Percentiles rank a stretch among this genome's conserved stretches.
Conservation (phyloP, 2,329 filamentous ascomycete genomes). For the Trematosphaeria pertusa region DNA sequence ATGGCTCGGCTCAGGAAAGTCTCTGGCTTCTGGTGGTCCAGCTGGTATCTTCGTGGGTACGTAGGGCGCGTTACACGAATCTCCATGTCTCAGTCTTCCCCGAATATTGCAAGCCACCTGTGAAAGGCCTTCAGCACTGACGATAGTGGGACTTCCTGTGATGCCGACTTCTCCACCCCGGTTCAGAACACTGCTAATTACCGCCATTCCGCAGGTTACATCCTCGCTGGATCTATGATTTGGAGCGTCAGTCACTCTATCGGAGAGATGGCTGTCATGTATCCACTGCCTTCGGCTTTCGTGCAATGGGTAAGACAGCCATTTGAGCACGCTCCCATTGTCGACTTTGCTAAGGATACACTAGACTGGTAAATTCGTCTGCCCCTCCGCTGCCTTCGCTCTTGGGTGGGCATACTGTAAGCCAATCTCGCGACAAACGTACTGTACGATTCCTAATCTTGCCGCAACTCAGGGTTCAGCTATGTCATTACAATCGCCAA, state of each 20-base stretch:
- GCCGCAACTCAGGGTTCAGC: slow-evolving; percentile 51
- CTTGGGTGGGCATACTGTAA: slow-evolving; percentile 58
- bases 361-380: slow-evolving; percentile 50
- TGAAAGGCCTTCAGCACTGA: too few relatives aligned
- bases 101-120: too few relatives aligned
- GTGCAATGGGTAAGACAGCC: slow-evolving; percentile 55
- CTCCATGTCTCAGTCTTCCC: too few relatives aligned
- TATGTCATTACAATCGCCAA: slow-evolving; percentile 55
- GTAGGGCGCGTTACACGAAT: too few relatives aligned
- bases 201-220: too few relatives aligned
- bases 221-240: slow-evolving; percentile 49
- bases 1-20: slow-evolving; percentile 56
- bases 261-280: slow-evolving; percentile 57
- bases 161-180: too few relatives aligned
- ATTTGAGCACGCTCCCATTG: too few relatives aligned
- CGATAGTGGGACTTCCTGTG: too few relatives aligned
- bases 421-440: too few relatives aligned
- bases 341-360: too few relatives aligned
- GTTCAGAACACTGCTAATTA: too few relatives aligned
- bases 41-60: slow-evolving; percentile 55
- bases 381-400: slow-evolving; percentile 53
- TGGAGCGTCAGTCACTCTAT: slow-evolving; percentile 57
- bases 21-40: slow-evolving; percentile 51
- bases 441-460: too few relatives aligned
- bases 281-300: slow-evolving; percentile 55